A percentile compares a stretch with the other conserved stretches of the same genome.
phyloP scores from a whole-genome alignment of 2,329 filamentous ascomycete genomes.

The Fusarium mangiferae region DNA sequence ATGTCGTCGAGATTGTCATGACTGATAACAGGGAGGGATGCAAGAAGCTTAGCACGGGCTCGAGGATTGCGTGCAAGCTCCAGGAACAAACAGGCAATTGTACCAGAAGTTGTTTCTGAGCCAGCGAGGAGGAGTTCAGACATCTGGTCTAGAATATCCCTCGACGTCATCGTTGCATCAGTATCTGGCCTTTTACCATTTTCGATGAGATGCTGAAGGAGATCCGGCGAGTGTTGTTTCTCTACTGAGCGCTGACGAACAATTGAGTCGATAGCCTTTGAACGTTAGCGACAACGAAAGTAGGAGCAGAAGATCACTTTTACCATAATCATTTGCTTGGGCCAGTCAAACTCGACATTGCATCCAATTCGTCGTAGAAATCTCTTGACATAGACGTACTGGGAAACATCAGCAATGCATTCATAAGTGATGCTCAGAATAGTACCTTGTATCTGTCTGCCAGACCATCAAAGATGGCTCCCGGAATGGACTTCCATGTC shows the following conservation, averaged over 20 bases:
- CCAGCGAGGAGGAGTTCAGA: neutral
- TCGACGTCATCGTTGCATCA: neutral
- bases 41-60: neutral
- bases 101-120: neutral
- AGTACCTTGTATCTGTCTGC: neutral
- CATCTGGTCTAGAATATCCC: neutral
- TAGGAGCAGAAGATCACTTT: neutral
- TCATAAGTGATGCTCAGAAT: rapidly evolving
- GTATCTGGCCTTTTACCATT: neutral
- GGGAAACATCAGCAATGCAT: rapidly evolving
- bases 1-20: neutral
- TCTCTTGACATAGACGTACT: neutral
- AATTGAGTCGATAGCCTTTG: neutral
- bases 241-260: neutral
- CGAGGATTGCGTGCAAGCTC: neutral
- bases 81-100: neutral
- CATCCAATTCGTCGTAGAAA: neutral
- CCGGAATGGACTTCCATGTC: neutral
- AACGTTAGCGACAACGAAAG: neutral
- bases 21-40: neutral
- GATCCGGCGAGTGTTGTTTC: neutral
- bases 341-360: neutral
- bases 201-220: neutral
- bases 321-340: neutral
- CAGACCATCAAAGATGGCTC: neutral